Conservation (phyloP, 2,329 filamentous ascomycete species). For the Zarea fungicola region DNA sequence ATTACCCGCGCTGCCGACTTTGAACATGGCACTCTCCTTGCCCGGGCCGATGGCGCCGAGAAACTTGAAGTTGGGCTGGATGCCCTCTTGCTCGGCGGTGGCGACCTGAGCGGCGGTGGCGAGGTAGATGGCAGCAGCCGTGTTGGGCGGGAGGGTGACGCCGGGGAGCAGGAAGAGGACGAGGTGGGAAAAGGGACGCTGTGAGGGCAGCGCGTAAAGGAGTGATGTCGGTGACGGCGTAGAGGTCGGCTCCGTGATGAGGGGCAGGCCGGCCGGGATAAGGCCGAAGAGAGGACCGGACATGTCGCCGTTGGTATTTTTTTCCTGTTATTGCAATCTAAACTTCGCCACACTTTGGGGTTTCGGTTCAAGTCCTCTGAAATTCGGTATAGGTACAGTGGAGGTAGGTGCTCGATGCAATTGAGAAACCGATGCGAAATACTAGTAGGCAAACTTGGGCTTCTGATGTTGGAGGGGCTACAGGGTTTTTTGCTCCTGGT, state of each 20-base stretch:
- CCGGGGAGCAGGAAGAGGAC: conserved; percentile 86
- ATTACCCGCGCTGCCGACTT: conserved; percentile 42
- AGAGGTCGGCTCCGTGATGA: conserved; percentile 50
- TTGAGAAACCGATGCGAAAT: no score
- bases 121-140: conserved; percentile 86
- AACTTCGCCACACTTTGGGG: no score
- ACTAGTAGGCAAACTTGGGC: no score
- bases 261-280: conserved; percentile 54
- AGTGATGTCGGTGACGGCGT: conserved; percentile 50
- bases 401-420: no score
- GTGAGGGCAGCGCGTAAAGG: conserved; percentile 46
- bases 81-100: conserved; percentile 25
- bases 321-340: no score
- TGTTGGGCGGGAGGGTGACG: conserved; percentile 63
- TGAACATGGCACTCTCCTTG: conserved; percentile 91
- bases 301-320: conserved; percentile 29
- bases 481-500: no score
- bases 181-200: conserved; percentile 67
- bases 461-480: no score
- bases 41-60: conserved; percentile 84
- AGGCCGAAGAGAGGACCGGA: conserved; percentile 51
- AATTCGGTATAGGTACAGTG: no score
- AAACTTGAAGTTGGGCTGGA: conserved; percentile 62
- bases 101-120: conserved; percentile 46
- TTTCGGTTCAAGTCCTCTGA: no score